These are phyloP conservation scores for Ocimum tenuiflorum DNA, from an alignment of 257 asterid genomes.

Conservation along the genomic window DNA sequence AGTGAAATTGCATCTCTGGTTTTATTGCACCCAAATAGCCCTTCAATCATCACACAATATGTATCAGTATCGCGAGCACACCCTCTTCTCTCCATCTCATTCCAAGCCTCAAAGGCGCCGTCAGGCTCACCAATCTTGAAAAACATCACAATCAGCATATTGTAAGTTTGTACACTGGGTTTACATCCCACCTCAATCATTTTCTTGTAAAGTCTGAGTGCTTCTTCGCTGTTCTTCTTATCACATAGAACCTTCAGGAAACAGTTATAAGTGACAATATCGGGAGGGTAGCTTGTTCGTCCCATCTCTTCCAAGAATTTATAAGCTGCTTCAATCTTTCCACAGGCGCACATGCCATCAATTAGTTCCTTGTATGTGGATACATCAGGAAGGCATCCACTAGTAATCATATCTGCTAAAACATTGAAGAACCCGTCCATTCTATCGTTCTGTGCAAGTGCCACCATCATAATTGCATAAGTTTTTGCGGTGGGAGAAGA, in stretches of 20 bases:
- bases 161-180: conserved; percentile 86
- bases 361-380: conserved; percentile 75
- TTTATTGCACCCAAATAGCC: conserved; percentile 56
- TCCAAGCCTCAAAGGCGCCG: conserved; percentile 80
- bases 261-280: conserved; percentile 82
- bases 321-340: conserved; percentile 72
- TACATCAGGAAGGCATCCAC: conserved; percentile 92
- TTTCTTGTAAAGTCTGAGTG: conserved; percentile 44
- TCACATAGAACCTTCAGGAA: conserved; percentile 82
- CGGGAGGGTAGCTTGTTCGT: conserved; percentile 75
- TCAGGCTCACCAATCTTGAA: conserved; percentile 48
- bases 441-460: conserved; percentile 57
- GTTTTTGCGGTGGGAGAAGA: conserved; percentile 92
- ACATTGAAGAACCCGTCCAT: conserved; percentile 60
- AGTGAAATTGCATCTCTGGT: conserved; percentile 54
- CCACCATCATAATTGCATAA: conserved; percentile 64
- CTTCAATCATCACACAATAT: conserved; percentile 79
- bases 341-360: conserved; percentile 65
- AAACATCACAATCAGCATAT: conserved; percentile 69
- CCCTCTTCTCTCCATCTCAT: conserved; percentile 61
- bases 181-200: conserved; percentile 59
- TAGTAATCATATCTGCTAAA: conserved; percentile 56
- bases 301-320: conserved; percentile 80
- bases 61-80: conserved; percentile 69
- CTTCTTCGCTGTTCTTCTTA: conserved; percentile 52